Evolutionary conservation across 495 filamentous ascomycete genomes (phyloP).

Genomic region (Penicillium longicatenatum): DNA sequence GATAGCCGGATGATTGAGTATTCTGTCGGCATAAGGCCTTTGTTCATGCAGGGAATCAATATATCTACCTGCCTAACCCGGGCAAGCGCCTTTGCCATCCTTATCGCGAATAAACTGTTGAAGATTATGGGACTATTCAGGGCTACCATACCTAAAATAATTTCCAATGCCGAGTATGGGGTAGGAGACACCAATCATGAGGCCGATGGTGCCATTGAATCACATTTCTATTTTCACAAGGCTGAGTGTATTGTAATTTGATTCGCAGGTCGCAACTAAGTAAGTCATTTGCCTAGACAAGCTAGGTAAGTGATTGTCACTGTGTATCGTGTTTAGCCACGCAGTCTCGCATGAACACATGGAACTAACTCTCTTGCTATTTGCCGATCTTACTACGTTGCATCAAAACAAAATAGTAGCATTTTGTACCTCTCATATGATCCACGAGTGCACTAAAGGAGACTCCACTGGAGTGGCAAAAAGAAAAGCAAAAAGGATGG

Average conservation of each 20-base stretch:
- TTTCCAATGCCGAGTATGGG: neutral
- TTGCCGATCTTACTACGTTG: neutral
- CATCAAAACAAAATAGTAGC: neutral
- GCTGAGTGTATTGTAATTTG: neutral
- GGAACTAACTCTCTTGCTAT: too few species aligned
- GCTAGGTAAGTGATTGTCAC: neutral
- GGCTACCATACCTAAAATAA: neutral
- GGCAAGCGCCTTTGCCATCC: conserved; percentile 13
- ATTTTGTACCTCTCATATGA: neutral
- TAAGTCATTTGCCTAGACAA: neutral
- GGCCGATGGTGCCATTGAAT: neutral
- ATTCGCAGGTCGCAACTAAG: neutral
- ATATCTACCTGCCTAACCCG: neutral
- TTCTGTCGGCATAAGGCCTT: neutral
- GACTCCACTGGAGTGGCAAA: neutral
- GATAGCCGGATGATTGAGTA: neutral
- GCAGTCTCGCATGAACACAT: too few species aligned
- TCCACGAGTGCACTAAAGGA: neutral
- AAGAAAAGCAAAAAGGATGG: conserved; percentile 20
- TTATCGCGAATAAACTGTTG: neutral
- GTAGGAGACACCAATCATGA: neutral
- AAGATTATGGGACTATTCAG: neutral
- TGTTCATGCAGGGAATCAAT: neutral
- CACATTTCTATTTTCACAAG: neutral
- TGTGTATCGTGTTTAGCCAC: neutral